Evolutionary conservation across 805 yeast species (phyloP), one percentile per base, ranked within the genome.

Genomic region (Hemisphaericaspora nanyangensis): DNA sequence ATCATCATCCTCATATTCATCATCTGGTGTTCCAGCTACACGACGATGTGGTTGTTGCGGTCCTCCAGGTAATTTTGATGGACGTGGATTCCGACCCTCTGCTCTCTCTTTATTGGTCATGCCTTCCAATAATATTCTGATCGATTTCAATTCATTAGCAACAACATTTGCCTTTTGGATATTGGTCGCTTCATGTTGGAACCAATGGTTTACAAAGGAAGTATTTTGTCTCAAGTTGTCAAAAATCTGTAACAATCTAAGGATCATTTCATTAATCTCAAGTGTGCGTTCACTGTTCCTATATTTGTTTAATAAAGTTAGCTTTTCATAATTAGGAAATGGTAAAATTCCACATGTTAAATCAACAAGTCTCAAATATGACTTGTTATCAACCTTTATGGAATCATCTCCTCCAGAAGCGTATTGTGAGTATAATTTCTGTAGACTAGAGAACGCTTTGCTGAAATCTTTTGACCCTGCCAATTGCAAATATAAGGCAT

Each of bases 401-500:
- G 47, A 37, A 10, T 39, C 38, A 20, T 46, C 37, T 11, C 46
- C 37, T 4, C 38, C 38, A 5, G 47, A 46, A 24, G 35, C 38
- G 31, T 46, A 59, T 38, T 58, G 60, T 22, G 56, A 53, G 43
- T 52, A 57, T 25, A 71, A 44, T 19, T 61, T 61, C 37, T 65
- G 70, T 35, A 72, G 53, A 31, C 68, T 63, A 3, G 51, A 42
- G 54, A 74, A 72, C 0, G 79, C 74, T 29, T 61, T 62, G 15
- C 63, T 59, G 42, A 74, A 75, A 37, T 70, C 76, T 27, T 62
- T 66, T 29, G 73, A 67, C 2, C 70, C 72, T 3, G 69, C 68
- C 37, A 82, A 61, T 51, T 80, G 85, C 33, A 76, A 53, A 46
- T 68, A 74, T n/a, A 82, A 58, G 0, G 80, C 70, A 45, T 74